phyloP scores from a whole-genome alignment of 73 alveolate genomes.

The Tetrahymena thermophila region DNA sequence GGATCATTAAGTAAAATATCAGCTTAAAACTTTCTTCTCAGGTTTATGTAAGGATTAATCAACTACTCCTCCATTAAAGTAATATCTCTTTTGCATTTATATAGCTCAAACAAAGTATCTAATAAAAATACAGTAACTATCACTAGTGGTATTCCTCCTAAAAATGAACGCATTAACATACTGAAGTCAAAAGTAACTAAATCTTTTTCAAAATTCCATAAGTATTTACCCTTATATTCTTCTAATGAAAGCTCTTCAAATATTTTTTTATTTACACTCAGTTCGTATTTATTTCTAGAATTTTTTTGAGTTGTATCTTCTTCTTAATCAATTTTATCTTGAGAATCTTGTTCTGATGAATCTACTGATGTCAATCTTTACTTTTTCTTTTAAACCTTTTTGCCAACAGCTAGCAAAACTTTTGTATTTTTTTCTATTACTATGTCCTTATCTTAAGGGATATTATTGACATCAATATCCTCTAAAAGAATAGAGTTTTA shows the following conservation, averaged over 20 bases:
- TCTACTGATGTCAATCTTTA: not conserved
- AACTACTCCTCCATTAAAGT: conserved; percentile 8
- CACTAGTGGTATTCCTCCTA: conserved; percentile 1
- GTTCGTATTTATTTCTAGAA: not conserved
- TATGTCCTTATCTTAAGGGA: conserved; percentile 15
- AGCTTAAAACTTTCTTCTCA: not conserved
- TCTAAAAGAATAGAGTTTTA: not conserved
- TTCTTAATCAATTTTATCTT: not conserved
- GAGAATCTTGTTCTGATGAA: not conserved
- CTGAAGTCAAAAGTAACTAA: not conserved
- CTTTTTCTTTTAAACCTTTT: not conserved
- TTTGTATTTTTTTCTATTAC: conserved; percentile 19
- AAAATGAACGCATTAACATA: not conserved
- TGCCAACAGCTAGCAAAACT: conserved; percentile 16
- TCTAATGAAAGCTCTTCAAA: conserved; percentile 23
- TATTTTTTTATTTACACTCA: conserved; percentile 5
- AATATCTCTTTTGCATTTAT: conserved; percentile 1
- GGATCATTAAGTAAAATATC: conserved; percentile 8
- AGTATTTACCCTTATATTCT: conserved; percentile 22
- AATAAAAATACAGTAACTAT: not conserved
- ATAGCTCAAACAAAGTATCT: conserved; percentile 11
- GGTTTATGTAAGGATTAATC: not conserved
- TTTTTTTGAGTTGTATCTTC: not conserved
- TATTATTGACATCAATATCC: conserved; percentile 7
- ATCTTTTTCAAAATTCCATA: conserved; percentile 23